phyloP scores from a whole-genome alignment of 441 rosid species.

The Erysimum cheiri region DNA sequence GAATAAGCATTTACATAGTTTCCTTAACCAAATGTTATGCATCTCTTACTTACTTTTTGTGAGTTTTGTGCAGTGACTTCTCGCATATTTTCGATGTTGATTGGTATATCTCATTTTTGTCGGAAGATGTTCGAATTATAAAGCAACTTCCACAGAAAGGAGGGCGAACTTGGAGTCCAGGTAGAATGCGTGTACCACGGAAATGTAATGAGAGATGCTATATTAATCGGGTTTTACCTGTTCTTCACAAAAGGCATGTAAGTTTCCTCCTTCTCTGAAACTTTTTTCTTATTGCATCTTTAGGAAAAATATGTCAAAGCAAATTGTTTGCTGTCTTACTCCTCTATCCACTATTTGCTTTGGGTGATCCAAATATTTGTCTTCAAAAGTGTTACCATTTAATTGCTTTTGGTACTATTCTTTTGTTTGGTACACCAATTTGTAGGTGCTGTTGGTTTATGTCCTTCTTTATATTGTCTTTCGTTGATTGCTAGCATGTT shows the following conservation, averaged over 20 bases:
- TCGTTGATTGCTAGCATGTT: constrained; percentile 22
- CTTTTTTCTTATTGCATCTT: constrained; percentile 6
- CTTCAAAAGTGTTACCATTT: constrained; percentile 3
- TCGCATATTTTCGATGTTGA: constrained; percentile 80
- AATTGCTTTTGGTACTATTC: neutral
- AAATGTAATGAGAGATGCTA: constrained; percentile 92
- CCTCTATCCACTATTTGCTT: neutral
- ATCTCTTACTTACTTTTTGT: neutral
- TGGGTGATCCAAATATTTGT: neutral
- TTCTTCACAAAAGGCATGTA: constrained; percentile 98
- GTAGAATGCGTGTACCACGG: constrained; percentile 88
- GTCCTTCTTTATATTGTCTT: neutral
- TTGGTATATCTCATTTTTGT: constrained; percentile 73
- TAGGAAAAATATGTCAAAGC: neutral
- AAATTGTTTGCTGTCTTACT: constrained; percentile 5
- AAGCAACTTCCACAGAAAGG: constrained; percentile 72
- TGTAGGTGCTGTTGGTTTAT: constrained; percentile 7
- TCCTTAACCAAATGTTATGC: neutral
- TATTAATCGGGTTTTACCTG: constrained; percentile 77
- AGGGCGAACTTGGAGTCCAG: constrained; percentile 63
- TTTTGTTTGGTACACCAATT: constrained; percentile 3
- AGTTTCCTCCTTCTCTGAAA: constrained; percentile 50
- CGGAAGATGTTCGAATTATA: constrained; percentile 81
- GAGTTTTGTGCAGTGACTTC: constrained; percentile 62
- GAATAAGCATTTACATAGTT: constrained; percentile 14